Evolutionary conservation across 768 basidiomycete species (phyloP).

Genomic region (Strobilomyces dryophilus): DNA sequence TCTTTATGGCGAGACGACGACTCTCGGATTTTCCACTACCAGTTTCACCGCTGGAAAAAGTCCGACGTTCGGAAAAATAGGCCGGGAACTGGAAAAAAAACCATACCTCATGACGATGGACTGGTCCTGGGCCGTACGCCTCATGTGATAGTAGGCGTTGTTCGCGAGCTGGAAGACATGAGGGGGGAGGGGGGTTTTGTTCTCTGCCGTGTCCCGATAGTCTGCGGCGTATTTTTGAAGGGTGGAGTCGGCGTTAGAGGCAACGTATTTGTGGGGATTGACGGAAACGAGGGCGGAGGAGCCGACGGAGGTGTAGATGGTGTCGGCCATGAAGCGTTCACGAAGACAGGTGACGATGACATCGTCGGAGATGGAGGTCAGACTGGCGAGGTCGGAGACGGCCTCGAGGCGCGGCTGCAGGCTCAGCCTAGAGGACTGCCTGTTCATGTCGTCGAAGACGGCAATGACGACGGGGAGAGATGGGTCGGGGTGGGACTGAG

Average conservation of each 20-base stretch:
- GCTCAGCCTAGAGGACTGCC: constrained; percentile 42
- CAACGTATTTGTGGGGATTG: constrained; percentile 90
- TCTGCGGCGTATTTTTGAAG: constrained; percentile 84
- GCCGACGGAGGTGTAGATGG: constrained; percentile 73
- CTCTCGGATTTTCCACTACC: constrained; percentile 94
- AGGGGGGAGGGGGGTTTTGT: constrained; percentile 62
- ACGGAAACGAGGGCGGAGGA: constrained; percentile 74
- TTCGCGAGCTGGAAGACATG: constrained; percentile 92
- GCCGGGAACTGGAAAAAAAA: background rate
- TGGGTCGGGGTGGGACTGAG: background rate
- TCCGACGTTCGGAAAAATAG: background rate
- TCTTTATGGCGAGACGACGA: constrained; percentile 85
- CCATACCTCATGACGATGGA: constrained; percentile 78
- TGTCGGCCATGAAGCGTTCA: constrained; percentile 82
- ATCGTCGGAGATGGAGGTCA: constrained; percentile 74
- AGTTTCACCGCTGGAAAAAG: constrained; percentile 71
- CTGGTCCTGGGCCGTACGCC: constrained; percentile 90
- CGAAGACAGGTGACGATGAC: constrained; percentile 80
- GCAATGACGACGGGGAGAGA: background rate
- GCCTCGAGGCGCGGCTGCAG: constrained; percentile 70
- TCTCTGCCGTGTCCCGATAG: constrained; percentile 69
- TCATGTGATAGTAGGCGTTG: constrained; percentile 95
- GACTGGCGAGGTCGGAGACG: constrained; percentile 62
- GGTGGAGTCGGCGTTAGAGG: constrained; percentile 78
- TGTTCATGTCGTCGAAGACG: constrained; percentile 28